phyloP scores from a whole-genome alignment of 2,329 filamentous ascomycete genomes.

The Trichoderma sp. region DNA sequence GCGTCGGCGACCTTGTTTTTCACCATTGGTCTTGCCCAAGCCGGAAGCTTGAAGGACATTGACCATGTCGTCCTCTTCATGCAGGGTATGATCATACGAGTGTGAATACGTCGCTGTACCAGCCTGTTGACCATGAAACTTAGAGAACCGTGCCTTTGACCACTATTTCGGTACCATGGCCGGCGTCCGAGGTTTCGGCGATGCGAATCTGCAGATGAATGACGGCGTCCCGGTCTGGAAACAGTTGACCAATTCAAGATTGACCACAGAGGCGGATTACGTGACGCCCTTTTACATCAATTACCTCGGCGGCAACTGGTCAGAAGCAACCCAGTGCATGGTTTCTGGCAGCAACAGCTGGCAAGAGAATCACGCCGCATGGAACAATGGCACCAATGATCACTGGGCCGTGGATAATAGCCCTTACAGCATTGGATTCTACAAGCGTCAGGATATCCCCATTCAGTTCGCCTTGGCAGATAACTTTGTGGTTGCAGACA shows the following conservation, averaged over 20 bases:
- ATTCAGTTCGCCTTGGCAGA: conserved; percentile 54
- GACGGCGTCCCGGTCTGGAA: conserved; percentile 44
- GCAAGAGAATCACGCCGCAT: conserved; percentile 48
- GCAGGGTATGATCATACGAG: conserved; percentile 37
- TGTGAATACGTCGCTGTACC: too few species aligned
- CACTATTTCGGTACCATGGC: conserved; percentile 56
- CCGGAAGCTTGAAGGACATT: conserved; percentile 38
- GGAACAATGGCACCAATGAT: conserved; percentile 50
- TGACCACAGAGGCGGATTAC: conserved; percentile 40
- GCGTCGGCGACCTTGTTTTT: not conserved
- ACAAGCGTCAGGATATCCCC: conserved; percentile 50
- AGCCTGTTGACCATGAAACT: not conserved
- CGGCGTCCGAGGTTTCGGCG: conserved; percentile 52
- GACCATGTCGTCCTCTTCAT: conserved; percentile 58
- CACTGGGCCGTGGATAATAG: conserved; percentile 54
- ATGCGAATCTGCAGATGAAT: conserved; percentile 53
- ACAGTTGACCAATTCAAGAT: conserved; percentile 40
- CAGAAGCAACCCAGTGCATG: conserved; percentile 53
- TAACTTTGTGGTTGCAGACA: conserved; percentile 52
- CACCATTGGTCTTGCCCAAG: not conserved
- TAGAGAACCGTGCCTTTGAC: conserved; percentile 38
- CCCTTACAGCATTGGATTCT: conserved; percentile 51
- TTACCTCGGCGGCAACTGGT: conserved; percentile 49
- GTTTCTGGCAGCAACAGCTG: conserved; percentile 50
- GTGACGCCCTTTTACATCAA: conserved; percentile 55